A percentile compares a stretch with the other conserved stretches of the same genome.
Conservation (phyloP, 495 filamentous ascomycete species). For the Neurospora sp. region DNA sequence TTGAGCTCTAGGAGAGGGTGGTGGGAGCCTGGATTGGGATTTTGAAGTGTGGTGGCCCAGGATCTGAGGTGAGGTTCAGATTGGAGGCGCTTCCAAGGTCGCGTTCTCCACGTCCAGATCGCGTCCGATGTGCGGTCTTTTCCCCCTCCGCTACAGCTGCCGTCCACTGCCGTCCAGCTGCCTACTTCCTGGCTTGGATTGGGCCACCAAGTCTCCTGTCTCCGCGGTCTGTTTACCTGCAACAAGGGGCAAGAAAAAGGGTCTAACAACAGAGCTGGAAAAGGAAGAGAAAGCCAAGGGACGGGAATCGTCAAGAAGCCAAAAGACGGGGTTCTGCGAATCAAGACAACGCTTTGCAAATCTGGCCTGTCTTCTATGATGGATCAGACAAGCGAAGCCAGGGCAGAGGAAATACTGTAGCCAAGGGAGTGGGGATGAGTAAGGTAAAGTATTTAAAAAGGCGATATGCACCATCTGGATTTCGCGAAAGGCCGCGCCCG, state of each 20-base stretch:
- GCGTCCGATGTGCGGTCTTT: slow-evolving; percentile 5
- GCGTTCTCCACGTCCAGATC: slow-evolving; percentile 1
- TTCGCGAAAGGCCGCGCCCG: background rate
- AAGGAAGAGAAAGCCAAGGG: background rate
- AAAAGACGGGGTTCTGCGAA: background rate
- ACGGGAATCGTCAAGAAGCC: background rate
- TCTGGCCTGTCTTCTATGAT: background rate
- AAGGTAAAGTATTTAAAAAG: background rate
- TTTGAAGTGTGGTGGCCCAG: background rate
- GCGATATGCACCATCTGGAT: background rate
- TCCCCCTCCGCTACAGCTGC: background rate
- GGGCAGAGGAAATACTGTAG: background rate
- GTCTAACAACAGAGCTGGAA: background rate
- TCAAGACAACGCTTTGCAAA: background rate
- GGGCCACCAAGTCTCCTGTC: background rate
- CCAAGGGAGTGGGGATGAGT: background rate
- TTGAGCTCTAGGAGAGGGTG: background rate
- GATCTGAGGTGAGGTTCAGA: background rate
- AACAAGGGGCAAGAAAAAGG: background rate
- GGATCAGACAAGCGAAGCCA: background rate
- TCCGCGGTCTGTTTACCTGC: background rate
- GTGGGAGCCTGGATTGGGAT: background rate
- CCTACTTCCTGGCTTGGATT: background rate
- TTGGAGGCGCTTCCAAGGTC: background rate
- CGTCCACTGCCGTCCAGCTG: background rate